Conservation (phyloP, 345 rosid genomes). For the Isatis tinctoria region DNA sequence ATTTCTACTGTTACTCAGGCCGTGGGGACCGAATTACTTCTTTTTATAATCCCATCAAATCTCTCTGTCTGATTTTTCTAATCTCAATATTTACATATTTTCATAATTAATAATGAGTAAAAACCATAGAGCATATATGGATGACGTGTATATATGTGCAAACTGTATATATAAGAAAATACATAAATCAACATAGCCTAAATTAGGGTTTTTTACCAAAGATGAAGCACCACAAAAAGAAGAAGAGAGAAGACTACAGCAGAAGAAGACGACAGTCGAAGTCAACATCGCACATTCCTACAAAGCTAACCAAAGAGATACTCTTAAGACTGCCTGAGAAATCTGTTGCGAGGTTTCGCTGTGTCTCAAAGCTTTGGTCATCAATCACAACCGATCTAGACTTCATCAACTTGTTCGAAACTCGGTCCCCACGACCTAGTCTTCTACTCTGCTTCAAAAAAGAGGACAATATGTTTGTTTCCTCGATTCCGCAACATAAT, state of each 20-base stretch:
- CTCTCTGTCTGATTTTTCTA: too few species aligned
- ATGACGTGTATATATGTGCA: too few species aligned
- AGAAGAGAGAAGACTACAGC: neutral
- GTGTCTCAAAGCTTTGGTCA: neutral
- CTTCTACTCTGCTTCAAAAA: neutral
- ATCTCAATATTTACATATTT: too few species aligned
- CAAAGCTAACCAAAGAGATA: neutral
- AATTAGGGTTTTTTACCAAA: neutral
- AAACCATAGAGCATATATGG: too few species aligned
- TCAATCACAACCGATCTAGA: neutral
- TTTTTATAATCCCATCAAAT: too few species aligned
- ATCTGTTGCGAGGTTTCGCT: neutral
- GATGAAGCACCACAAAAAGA: neutral
- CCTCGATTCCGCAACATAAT: neutral
- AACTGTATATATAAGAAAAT: too few species aligned
- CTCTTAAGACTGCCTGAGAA: neutral
- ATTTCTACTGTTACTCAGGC: too few species aligned
- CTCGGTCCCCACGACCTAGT: neutral
- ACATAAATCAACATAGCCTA: too few species aligned
- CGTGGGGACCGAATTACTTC: too few species aligned
- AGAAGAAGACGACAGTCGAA: neutral
- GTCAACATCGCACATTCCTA: neutral
- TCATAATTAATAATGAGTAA: too few species aligned
- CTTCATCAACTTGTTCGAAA: neutral
- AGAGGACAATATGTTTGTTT: neutral